These are phyloP conservation scores for Saraca asoca DNA, from an alignment of 331 rosid genomes.

Conservation along the genomic window DNA sequence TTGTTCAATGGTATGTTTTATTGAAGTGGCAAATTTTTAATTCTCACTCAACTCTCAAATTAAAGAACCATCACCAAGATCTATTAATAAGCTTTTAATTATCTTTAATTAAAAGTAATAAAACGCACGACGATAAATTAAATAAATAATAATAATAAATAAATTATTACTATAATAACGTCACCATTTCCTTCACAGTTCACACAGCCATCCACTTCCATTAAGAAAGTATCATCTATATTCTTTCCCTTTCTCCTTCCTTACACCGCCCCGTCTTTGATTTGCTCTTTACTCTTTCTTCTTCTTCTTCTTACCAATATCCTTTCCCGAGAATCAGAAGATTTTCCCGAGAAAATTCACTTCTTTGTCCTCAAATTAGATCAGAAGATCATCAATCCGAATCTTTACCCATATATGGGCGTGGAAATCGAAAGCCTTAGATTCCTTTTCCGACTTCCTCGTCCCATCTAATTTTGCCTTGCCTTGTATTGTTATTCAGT, in stretches of 20 bases:
- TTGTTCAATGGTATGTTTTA: no score
- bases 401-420: slow-evolving; percentile 21
- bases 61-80: no score
- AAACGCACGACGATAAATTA: no score
- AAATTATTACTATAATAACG: slow-evolving; percentile 6
- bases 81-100: no score
- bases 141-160: no score
- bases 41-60: no score
- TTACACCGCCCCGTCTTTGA: no score
- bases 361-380: slow-evolving; percentile 46
- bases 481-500: slow-evolving; percentile 10
- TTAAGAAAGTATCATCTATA: slow-evolving; percentile 19
- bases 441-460: slow-evolving; percentile 30
- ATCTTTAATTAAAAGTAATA: no score
- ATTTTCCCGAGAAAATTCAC: slow-evolving; percentile 39
- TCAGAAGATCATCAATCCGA: slow-evolving; percentile 52
- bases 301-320: no score
- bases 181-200: slow-evolving; percentile 28
- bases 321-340: no score
- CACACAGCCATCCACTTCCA: slow-evolving; percentile 29
- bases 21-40: no score
- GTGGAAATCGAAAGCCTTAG: slow-evolving; percentile 38
- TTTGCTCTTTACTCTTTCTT: no score
- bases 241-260: not conserved
- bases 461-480: slow-evolving; percentile 28